Base-by-base conservation (phyloP, 441 rosid species). In the Erysimum cheiri region DNA sequence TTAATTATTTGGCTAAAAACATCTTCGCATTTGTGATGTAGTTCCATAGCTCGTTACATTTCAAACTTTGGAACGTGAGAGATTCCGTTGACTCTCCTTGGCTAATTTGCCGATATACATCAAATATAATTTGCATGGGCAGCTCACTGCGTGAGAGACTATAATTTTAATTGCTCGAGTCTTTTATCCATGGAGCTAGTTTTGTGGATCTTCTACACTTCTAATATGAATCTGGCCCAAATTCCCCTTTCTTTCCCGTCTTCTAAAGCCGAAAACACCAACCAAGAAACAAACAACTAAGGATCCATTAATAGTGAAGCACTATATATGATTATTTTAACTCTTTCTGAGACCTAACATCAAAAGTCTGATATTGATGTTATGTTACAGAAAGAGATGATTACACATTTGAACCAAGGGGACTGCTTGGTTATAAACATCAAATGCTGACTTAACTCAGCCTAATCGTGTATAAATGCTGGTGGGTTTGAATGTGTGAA, bases 321-420 rank as follows among this genome's bases (percentile, higher is more conserved):
- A 26, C 13, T n/a, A 40, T 9, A 11, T 46, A n/a, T n/a, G 10
- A 29, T 15, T 32, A 8, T 29, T 15, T 28, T 1, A 28, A 11
- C 35, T 44, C 36, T 29, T 64, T 35, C 32, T 19, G 12, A 46
- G 43, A 40, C 47, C 17, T 15, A 31, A 32, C 19, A 46, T 32
- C 19, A 35, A 48, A 31, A 46, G 10, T 40, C 22, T 28, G 52
- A 28, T 72, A 69, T 37, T 65, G 60, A 68, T 37, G 66, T 60
- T 17, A 63, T 17, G 44, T 29, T 40, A 54, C 83, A 87, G 86
- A 94, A 89, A 84, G 88, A 74, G 92, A 88, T 55, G 87, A 89
- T 73, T 88, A 88, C 69, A 87, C 92, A 32, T 67, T 87, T 74
- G 96, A 92, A 83, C 92, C 59, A 56, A 82, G 83, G 86, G 72